Conservation (phyloP, 257 asterid genomes). For the Solanum bulbocastanum region DNA sequence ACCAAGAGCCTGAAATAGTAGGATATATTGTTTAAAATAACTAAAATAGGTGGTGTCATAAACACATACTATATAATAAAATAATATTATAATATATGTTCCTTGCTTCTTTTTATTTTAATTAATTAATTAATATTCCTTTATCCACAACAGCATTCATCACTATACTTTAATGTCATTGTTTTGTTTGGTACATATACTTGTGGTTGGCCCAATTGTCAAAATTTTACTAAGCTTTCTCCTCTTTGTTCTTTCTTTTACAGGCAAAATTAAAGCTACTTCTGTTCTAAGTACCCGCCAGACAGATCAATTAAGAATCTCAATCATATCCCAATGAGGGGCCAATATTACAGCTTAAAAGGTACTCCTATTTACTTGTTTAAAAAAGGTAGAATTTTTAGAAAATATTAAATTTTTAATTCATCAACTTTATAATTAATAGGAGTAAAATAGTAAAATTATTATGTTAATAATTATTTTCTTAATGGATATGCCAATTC, state of each 20-base stretch:
- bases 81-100: not conserved
- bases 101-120: not conserved
- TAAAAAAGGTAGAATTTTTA: too few relatives aligned
- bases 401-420: too few relatives aligned
- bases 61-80: not conserved
- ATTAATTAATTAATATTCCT: not conserved
- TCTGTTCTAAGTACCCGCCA: not conserved
- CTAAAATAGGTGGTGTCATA: not conserved
- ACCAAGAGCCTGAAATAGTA: not conserved
- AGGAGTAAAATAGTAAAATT: too few relatives aligned
- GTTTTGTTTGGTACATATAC: not conserved
- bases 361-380: too few relatives aligned
- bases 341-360: not conserved
- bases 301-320: not conserved
- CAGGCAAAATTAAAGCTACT: not conserved
- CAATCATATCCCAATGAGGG: not conserved
- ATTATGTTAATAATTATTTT: too few relatives aligned
- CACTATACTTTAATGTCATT: not conserved
- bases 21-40: not conserved
- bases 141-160: not conserved
- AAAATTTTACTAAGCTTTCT: not conserved
- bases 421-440: too few relatives aligned
- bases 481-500: too few relatives aligned
- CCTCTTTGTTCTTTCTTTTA: not conserved
- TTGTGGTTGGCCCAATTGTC: not conserved